A percentile compares a stretch with the other conserved stretches of the same genome.
Conservation (phyloP, 2,329 filamentous ascomycete genomes). For the Colletotrichum sp. region DNA sequence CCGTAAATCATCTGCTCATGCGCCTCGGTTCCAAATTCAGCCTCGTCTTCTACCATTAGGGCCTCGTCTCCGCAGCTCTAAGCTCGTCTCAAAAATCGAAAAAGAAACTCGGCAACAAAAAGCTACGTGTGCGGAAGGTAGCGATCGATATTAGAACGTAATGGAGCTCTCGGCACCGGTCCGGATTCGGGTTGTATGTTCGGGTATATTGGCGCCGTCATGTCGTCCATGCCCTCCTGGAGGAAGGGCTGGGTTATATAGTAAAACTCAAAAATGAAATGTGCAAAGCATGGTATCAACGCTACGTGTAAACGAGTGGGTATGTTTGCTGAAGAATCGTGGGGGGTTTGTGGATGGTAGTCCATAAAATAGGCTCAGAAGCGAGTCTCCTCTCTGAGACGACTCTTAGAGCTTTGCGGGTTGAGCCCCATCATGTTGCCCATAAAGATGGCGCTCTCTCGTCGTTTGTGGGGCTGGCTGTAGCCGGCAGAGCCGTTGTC, state of each 20-base stretch:
- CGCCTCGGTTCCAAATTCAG: background rate
- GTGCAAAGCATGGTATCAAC: conserved; percentile 18
- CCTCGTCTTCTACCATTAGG: background rate
- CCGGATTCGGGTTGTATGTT: conserved; percentile 20
- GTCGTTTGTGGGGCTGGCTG: conserved; percentile 51
- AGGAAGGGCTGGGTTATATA: background rate
- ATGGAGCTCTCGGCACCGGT: conserved; percentile 24
- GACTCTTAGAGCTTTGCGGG: conserved; percentile 57
- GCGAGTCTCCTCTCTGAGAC: conserved; percentile 59
- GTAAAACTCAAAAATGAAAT: conserved; percentile 14
- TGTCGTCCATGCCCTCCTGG: conserved; percentile 2
- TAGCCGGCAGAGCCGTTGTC: conserved; percentile 38
- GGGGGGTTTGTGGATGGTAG: conserved; percentile 6
- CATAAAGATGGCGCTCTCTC: conserved; percentile 67
- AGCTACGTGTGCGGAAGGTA: background rate
- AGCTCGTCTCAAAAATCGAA: background rate
- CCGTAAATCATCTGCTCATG: background rate
- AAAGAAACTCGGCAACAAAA: background rate
- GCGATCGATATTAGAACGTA: conserved; percentile 15
- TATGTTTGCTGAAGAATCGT: conserved; percentile 29
- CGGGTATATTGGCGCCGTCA: conserved; percentile 18
- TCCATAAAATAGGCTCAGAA: conserved; percentile 36
- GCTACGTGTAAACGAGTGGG: conserved; percentile 33
- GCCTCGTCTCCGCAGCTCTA: background rate
- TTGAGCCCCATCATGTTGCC: conserved; percentile 53